Evolutionary conservation across 192 early-diverging fungal species (phyloP).

Genomic region (Helicostylum pulchrum): DNA sequence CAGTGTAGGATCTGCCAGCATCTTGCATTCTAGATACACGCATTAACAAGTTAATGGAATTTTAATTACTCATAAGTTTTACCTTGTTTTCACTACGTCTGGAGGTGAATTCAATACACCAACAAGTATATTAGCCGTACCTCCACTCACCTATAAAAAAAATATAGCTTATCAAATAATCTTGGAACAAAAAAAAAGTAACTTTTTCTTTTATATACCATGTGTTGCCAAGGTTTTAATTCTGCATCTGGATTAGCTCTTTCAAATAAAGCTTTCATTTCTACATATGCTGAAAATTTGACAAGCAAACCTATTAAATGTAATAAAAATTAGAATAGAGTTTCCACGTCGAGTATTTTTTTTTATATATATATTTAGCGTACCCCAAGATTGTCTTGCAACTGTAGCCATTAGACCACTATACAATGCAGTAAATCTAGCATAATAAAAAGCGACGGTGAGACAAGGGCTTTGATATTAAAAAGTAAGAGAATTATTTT

Average conservation of each 20-base stretch:
- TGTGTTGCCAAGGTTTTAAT: conserved; percentile 36
- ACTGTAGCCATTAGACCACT: conserved; percentile 43
- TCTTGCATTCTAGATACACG: conserved; percentile 38
- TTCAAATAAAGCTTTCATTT: conserved; percentile 38
- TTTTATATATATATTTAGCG: background rate
- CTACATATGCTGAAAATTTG: conserved; percentile 40
- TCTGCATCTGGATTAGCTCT: conserved; percentile 20
- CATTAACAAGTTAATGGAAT: background rate
- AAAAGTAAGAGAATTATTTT: background rate
- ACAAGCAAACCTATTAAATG: conserved; percentile 33
- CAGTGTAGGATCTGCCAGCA: conserved; percentile 26
- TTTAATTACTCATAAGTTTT: background rate
- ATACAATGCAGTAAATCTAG: conserved; percentile 38
- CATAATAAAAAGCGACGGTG: background rate
- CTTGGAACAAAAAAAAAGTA: background rate
- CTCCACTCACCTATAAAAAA: conserved; percentile 30
- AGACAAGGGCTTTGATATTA: background rate
- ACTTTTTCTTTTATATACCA: conserved; percentile 23
- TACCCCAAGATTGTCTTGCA: conserved; percentile 45
- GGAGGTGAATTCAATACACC: conserved; percentile 42
- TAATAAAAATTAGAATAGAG: background rate
- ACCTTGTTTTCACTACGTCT: conserved; percentile 45
- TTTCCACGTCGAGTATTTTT: background rate
- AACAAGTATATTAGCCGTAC: conserved; percentile 40
- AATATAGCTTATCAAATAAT: background rate